Evolutionary conservation across 352 stramenopile species (phyloP), one percentile per base, ranked within the genome.

Genomic region (Aphanomyces astaci): DNA sequence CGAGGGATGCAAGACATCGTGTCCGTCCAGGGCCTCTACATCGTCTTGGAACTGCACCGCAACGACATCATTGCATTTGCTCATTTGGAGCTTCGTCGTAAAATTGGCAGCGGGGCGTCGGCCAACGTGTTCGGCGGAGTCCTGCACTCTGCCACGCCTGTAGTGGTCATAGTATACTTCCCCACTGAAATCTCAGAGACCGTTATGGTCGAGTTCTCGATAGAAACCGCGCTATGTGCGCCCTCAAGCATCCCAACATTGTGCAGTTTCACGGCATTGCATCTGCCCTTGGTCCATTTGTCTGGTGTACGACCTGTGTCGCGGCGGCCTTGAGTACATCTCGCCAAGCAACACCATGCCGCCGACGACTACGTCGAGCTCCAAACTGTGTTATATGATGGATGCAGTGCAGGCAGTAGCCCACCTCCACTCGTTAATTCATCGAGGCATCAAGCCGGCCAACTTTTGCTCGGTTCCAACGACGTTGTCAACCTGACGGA

Each of bases 81-180:
- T 15, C 75, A 75, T 48, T 52, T 87, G 1, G 70, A 82, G 46
- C 65, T 88, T 28, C 55, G 74, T 13, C 46, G 78, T 3, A 69
- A 74, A 9, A 80, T 88, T 39, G 79, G 80, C 11, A 45, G 75
- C 0, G 76, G 76, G 15, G 64, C 75, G 10, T 82, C 69, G 13
- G 76, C 80, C 0, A 63, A 77, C 7, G 80, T 89, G 1, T 89
- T 79, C 65, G 60, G 67, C 11, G 80, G 80, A 15, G 66, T 70
- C 19, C 64, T 83, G 7, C 39, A 73, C n/a, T 69, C 71, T 25
- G 74, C 76, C 49, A 66, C 53, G 2, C 73, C 53, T 9, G 79
- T 89, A 3, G 81, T 79, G 0, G 71, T 87, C 70, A 88, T 87
- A 36, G 73, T 87, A 39, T 89, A 83, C 73, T 80, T 73, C n/a